Conservation (phyloP, 2,329 filamentous ascomycete genomes). For the Daldinia sp. region DNA sequence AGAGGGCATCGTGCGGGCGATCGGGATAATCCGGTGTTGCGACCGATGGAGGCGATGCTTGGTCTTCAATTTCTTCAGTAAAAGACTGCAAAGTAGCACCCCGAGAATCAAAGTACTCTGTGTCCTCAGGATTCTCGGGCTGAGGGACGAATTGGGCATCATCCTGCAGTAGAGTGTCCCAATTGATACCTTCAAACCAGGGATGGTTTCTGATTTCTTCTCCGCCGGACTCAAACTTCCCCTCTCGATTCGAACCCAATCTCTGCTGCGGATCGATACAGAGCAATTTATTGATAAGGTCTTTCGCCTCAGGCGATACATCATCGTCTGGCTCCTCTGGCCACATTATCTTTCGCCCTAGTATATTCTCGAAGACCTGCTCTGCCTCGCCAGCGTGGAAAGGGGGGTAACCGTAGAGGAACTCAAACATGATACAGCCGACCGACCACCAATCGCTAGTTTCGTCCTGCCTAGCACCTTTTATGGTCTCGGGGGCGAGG, state of each 20-base stretch:
- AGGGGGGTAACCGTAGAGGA: slow-evolving; percentile 89
- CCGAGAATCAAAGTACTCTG: slow-evolving; percentile 94
- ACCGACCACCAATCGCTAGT: slow-evolving; percentile 99
- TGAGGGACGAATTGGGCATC: slow-evolving; percentile 95
- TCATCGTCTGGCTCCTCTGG: slow-evolving; percentile 83
- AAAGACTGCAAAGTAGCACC: slow-evolving; percentile 94
- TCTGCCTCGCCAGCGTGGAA: slow-evolving; percentile 93
- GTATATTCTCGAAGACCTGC: slow-evolving; percentile 95
- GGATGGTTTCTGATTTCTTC: slow-evolving; percentile 88
- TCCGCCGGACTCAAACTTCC: slow-evolving; percentile 83
- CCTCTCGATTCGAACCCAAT: slow-evolving; percentile 84
- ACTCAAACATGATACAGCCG: slow-evolving; percentile 98
- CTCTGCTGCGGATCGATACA: slow-evolving; percentile 83
- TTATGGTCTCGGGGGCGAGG: slow-evolving; percentile 94
- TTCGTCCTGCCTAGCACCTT: slow-evolving; percentile 93
- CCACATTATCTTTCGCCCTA: slow-evolving; percentile 90
- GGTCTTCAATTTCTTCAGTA: slow-evolving; percentile 92
- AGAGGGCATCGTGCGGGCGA: slow-evolving; percentile 92
- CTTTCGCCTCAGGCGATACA: slow-evolving; percentile 86
- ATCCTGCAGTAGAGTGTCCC: slow-evolving; percentile 91
- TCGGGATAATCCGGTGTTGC: slow-evolving; percentile 82
- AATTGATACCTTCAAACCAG: slow-evolving; percentile 89
- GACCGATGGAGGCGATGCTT: slow-evolving; percentile 75
- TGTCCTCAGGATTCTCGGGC: slow-evolving; percentile 93
- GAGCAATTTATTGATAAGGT: slow-evolving; percentile 91